Conservation (phyloP, 2,329 filamentous ascomycete species). For the Grosmannia serpens region DNA sequence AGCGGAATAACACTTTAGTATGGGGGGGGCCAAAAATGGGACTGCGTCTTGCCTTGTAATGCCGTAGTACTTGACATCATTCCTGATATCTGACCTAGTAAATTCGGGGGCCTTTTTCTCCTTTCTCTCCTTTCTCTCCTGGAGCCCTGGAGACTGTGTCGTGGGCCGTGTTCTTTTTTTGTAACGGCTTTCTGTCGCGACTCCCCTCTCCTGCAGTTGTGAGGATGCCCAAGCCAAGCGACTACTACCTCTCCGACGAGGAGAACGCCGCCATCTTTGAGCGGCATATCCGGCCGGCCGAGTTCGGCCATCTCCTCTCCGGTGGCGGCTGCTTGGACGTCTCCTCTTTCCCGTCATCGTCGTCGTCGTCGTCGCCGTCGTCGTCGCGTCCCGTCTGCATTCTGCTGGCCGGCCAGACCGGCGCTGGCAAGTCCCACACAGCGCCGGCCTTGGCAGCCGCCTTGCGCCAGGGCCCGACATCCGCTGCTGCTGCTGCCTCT, state of each 20-base stretch:
- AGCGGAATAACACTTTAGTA: not conserved
- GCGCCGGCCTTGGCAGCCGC: slow-evolving; percentile 26
- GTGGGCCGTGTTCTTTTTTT: not conserved
- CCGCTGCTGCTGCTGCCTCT: not conserved
- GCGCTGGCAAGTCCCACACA: slow-evolving; percentile 35
- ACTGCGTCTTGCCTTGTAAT: not conserved
- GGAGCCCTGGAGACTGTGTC: too few species aligned
- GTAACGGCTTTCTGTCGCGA: not conserved
- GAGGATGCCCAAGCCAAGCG: slow-evolving; percentile 1
- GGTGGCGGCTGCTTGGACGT: not conserved
- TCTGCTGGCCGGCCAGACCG: slow-evolving; percentile 33
- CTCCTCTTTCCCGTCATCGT: too few species aligned
- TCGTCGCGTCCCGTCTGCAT: slow-evolving; percentile 22
- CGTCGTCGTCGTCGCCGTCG: not conserved
- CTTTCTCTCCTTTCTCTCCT: not conserved
- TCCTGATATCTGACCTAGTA: not conserved
- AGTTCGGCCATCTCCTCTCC: slow-evolving; percentile 7
- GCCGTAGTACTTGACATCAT: not conserved
- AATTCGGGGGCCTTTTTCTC: too few species aligned
- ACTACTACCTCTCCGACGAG: slow-evolving; percentile 17
- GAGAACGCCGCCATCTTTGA: slow-evolving; percentile 18
- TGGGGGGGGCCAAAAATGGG: not conserved
- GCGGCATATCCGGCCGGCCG: slow-evolving; percentile 13
- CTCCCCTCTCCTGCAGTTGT: not conserved
- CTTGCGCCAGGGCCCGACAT: slow-evolving; percentile 12